Evolutionary conservation across 2,329 filamentous ascomycete genomes (phyloP).

Genomic region (Colletotrichum eleusines): DNA sequence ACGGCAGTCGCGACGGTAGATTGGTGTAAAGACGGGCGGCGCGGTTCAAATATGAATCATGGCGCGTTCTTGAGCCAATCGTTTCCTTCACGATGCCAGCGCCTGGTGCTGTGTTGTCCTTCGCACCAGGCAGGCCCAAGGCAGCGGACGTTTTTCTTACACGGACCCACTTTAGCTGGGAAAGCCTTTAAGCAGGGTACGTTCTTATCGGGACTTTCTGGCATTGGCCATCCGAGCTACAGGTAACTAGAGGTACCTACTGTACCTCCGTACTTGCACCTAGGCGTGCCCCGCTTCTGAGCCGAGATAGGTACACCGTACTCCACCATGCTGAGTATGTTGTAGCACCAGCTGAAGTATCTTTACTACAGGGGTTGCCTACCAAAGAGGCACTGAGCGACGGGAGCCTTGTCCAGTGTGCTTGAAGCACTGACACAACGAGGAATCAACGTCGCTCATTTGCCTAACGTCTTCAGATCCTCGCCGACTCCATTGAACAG

Average conservation of each 20-base stretch:
- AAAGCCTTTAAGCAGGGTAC: neutral
- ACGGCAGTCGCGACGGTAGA: neutral
- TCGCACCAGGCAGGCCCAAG: neutral
- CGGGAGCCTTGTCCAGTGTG: slow-evolving; percentile 1
- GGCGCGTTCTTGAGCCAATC: slow-evolving; percentile 1
- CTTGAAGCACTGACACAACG: slow-evolving; percentile 28
- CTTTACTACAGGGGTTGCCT: neutral
- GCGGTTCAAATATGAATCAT: slow-evolving; percentile 10
- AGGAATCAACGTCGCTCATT: neutral
- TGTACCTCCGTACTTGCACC: neutral
- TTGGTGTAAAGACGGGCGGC: neutral
- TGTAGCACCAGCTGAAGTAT: neutral
- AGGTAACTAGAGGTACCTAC: neutral
- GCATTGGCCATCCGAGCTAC: neutral
- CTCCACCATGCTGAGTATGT: neutral
- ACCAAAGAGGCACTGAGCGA: neutral
- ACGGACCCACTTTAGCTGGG: neutral
- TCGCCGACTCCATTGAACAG: neutral
- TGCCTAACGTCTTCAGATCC: slow-evolving; percentile 14
- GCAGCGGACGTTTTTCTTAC: slow-evolving; percentile 3
- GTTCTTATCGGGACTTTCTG: neutral
- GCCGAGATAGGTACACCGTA: slow-evolving; percentile 6
- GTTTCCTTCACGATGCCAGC: slow-evolving; percentile 2
- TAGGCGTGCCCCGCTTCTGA: neutral
- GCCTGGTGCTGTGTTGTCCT: neutral